Percentiles rank a stretch among this genome's conserved stretches.
Evolutionary conservation across 352 stramenopile genomes (phyloP).

Genomic region (Sclerospora graminicola): DNA sequence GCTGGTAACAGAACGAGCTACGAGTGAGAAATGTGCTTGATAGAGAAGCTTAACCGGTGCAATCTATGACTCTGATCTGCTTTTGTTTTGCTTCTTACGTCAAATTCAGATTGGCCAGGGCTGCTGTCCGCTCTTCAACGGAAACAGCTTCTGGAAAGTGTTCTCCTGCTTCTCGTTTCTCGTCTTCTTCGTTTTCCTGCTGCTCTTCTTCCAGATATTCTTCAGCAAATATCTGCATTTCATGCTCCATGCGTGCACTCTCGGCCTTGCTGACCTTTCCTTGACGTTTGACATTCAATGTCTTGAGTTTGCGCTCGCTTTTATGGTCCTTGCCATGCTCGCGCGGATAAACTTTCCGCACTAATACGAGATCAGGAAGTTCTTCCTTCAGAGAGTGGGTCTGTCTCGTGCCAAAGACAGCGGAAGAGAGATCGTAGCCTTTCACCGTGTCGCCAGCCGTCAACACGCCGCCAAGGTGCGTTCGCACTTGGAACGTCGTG

Average conservation of each 20-base stretch:
- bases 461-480: conserved; percentile 49
- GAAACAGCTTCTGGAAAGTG: conserved; percentile 5
- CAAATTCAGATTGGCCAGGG: conserved; percentile 18
- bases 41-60: too few species aligned
- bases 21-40: conserved; percentile 5
- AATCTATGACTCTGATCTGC: not conserved
- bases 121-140: conserved; percentile 16
- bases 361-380: conserved; percentile 63
- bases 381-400: conserved; percentile 39
- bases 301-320: conserved; percentile 34
- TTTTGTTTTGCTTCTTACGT: conserved; percentile 6
- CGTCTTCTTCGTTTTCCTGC: conserved; percentile 16
- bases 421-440: conserved; percentile 56
- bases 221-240: conserved; percentile 51
- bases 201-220: conserved; percentile 52
- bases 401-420: conserved; percentile 40
- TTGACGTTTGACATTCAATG: conserved; percentile 22
- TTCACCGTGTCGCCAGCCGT: conserved; percentile 55
- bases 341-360: conserved; percentile 56
- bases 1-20: conserved; percentile 36
- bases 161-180: conserved; percentile 10
- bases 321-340: conserved; percentile 32
- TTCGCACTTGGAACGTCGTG: conserved; percentile 54
- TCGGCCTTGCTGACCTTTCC: conserved; percentile 48
- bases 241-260: conserved; percentile 30